Evolutionary conservation across 176 grass and related monocot genomes (phyloP).

Genomic region (Coix lacrymajobi): DNA sequence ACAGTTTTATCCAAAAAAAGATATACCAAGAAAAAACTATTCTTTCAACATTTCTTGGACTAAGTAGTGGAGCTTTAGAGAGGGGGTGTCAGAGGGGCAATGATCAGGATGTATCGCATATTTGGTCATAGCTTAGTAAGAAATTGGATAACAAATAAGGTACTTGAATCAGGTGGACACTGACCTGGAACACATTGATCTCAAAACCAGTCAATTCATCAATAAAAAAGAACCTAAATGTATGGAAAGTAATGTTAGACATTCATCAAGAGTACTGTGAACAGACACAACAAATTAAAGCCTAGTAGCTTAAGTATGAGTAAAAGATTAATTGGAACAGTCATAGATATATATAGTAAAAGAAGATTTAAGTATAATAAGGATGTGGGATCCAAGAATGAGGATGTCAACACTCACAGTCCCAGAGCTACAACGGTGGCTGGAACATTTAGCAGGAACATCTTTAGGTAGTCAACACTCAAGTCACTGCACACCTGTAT

Average conservation of each 20-base stretch:
- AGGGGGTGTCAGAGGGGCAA: too few species aligned
- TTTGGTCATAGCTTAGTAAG: neutral
- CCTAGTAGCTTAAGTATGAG: neutral
- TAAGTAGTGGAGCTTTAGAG: neutral
- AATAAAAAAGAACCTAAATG: slow-evolving; percentile 85
- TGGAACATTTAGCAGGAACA: slow-evolving; percentile 42
- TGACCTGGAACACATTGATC: slow-evolving; percentile 48
- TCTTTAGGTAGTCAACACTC: slow-evolving; percentile 76
- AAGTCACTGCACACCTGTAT: slow-evolving; percentile 94
- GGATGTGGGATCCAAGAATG: neutral
- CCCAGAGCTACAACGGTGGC: slow-evolving; percentile 18
- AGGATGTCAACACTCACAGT: slow-evolving; percentile 9
- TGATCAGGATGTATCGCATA: neutral
- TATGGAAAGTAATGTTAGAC: neutral
- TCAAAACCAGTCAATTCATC: slow-evolving; percentile 98
- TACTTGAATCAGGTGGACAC: neutral
- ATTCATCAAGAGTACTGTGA: neutral
- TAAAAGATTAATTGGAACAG: neutral
- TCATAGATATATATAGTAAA: neutral
- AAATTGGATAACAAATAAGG: neutral
- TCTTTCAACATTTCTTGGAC: neutral
- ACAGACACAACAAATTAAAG: neutral
- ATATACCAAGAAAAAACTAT: neutral
- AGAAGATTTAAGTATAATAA: neutral
- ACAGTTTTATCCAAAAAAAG: neutral